Conservation (phyloP, 768 basidiomycete species). For the Gloeophyllum trabeum region DNA sequence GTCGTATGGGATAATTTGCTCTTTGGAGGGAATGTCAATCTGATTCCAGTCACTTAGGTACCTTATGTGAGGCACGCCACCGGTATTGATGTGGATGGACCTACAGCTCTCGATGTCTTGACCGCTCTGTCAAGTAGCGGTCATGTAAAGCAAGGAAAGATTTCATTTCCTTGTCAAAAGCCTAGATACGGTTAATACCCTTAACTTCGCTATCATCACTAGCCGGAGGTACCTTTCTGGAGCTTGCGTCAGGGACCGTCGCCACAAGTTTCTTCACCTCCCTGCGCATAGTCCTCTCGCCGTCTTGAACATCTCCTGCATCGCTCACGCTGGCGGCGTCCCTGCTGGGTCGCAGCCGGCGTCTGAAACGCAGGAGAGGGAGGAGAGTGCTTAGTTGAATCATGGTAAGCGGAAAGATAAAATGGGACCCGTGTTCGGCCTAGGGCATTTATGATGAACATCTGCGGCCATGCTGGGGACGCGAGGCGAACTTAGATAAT, state of each 20-base stretch:
- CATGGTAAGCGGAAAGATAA: conserved; percentile 1
- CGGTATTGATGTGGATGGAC: background rate
- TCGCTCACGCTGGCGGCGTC: conserved; percentile 18
- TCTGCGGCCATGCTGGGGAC: too few species aligned
- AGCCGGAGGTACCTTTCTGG: conserved; percentile 58
- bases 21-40: conserved; percentile 77
- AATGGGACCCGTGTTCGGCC: too few species aligned
- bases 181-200: too few species aligned
- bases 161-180: background rate
- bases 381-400: background rate
- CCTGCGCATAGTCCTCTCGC: conserved; percentile 44
- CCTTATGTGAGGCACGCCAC: too few species aligned
- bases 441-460: too few species aligned
- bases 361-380: conserved; percentile 23
- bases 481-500: too few species aligned
- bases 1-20: conserved; percentile 80
- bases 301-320: conserved; percentile 18
- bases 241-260: conserved; percentile 40
- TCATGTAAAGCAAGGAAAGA: background rate
- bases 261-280: conserved; percentile 60
- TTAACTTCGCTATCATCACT: too few species aligned
- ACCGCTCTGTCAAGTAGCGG: background rate
- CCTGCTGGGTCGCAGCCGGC: conserved; percentile 27
- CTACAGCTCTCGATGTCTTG: background rate
- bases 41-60: conserved; percentile 69